phyloP scores from a whole-genome alignment of 345 rosid genomes.

The Gossypium mustelinum region DNA sequence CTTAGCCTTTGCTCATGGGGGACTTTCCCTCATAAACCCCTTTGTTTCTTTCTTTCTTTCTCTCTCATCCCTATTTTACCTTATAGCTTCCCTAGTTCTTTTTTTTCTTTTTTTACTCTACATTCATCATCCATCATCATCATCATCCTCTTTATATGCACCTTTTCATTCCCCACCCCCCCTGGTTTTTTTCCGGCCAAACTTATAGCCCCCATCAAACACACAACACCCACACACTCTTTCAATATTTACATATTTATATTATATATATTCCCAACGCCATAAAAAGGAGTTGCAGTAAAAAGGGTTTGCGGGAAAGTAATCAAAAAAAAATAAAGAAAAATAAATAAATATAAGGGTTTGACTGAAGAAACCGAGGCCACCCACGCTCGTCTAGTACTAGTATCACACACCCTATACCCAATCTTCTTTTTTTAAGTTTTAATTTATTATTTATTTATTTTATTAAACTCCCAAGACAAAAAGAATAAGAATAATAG shows the following conservation, averaged over 20 bases:
- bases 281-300: neutral
- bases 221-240: too few species aligned
- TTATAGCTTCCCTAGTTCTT: neutral
- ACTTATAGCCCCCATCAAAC: slow-evolving; percentile 10
- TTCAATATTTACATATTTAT: too few species aligned
- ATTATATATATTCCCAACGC: neutral
- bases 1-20: slow-evolving; percentile 82
- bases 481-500: slow-evolving; percentile 10
- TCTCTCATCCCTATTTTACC: neutral
- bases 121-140: slow-evolving; percentile 22
- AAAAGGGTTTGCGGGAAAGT: neutral
- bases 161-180: slow-evolving; percentile 19
- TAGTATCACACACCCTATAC: slow-evolving; percentile 14
- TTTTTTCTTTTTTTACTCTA: neutral
- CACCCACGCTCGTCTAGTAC: slow-evolving; percentile 24
- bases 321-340: slow-evolving; percentile 14
- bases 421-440: neutral
- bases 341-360: slow-evolving; percentile 19
- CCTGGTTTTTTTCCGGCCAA: slow-evolving; percentile 41
- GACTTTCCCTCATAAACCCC: slow-evolving; percentile 38
- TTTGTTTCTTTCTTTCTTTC: neutral
- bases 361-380: slow-evolving; percentile 43
- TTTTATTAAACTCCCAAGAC: slow-evolving; percentile 26
- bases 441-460: neutral
- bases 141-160: slow-evolving; percentile 66